A percentile compares a stretch with the other conserved stretches of the same genome.
These are phyloP conservation scores for Fusarium decemcellulare DNA, from an alignment of 2,329 filamentous ascomycete genomes.

Conservation along the genomic window DNA sequence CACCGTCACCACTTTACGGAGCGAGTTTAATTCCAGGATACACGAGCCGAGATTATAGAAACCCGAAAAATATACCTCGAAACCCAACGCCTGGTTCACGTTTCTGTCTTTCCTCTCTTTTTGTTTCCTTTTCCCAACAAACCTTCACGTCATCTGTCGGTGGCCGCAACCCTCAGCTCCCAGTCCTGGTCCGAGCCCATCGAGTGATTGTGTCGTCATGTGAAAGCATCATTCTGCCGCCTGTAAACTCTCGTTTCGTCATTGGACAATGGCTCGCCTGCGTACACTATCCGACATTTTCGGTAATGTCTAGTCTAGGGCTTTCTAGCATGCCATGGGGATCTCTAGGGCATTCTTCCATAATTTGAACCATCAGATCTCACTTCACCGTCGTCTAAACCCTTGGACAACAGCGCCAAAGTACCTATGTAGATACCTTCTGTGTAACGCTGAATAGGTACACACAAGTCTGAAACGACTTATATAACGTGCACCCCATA, in stretches of 20 bases:
- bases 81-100: not conserved
- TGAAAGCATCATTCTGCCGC: slow-evolving; percentile 31
- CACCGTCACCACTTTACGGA: slow-evolving; percentile 26
- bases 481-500: not conserved
- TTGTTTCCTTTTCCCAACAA: not conserved
- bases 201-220: slow-evolving; percentile 33
- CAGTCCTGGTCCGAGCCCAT: slow-evolving; percentile 20
- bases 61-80: slow-evolving; percentile 5
- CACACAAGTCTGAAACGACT: not conserved
- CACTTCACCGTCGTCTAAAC: not conserved
- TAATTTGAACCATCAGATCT: not conserved
- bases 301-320: slow-evolving; percentile 5
- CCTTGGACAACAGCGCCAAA: not conserved
- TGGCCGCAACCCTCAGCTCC: not conserved
- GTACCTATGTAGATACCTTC: no score
- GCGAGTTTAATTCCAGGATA: slow-evolving; percentile 31
- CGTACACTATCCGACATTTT: slow-evolving; percentile 7
- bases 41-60: slow-evolving; percentile 21
- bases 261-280: slow-evolving; percentile 24
- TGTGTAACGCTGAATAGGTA: not conserved
- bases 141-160: slow-evolving; percentile 4
- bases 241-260: slow-evolving; percentile 14
- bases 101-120: not conserved
- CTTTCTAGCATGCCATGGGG: not conserved
- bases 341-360: slow-evolving; percentile 5